Percentiles rank a stretch among this genome's conserved stretches.
These are phyloP conservation scores for Sorghum bicolor DNA, from an alignment of 176 grass and related monocot species.

Conservation along the genomic window DNA sequence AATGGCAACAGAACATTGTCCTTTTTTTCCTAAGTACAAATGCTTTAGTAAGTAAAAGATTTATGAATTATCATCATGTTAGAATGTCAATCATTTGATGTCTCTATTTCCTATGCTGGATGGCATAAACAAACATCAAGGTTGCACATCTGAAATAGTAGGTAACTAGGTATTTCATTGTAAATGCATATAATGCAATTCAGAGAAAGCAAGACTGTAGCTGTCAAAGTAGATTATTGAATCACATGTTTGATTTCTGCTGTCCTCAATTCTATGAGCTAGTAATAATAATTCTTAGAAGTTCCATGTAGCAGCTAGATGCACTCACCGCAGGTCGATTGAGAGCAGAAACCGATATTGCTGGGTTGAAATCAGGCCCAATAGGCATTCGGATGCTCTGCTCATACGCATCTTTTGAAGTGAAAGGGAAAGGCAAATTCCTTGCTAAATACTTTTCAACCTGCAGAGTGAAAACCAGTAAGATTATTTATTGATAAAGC, in stretches of 20 bases:
- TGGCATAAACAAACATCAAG: background rate
- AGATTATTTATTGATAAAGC: constrained; percentile 25
- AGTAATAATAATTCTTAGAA: background rate
- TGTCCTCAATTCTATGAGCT: background rate
- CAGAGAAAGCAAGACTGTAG: background rate
- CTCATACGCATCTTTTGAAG: constrained; percentile 80
- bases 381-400: constrained; percentile 93
- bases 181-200: background rate
- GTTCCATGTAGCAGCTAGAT: background rate
- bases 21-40: background rate
- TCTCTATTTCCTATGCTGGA: background rate
- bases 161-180: constrained; percentile 5
- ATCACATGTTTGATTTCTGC: background rate
- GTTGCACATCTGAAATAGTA: background rate
- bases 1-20: background rate
- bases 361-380: constrained; percentile 91
- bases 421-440: constrained; percentile 73
- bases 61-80: background rate
- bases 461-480: constrained; percentile 40
- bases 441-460: constrained; percentile 65
- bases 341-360: constrained; percentile 59
- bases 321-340: constrained; percentile 84
- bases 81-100: background rate
- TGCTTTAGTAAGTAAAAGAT: background rate
- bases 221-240: background rate